These are phyloP conservation scores for Lanmaoa pseudosensibilis DNA, from an alignment of 768 basidiomycete genomes.

Conservation along the genomic window DNA sequence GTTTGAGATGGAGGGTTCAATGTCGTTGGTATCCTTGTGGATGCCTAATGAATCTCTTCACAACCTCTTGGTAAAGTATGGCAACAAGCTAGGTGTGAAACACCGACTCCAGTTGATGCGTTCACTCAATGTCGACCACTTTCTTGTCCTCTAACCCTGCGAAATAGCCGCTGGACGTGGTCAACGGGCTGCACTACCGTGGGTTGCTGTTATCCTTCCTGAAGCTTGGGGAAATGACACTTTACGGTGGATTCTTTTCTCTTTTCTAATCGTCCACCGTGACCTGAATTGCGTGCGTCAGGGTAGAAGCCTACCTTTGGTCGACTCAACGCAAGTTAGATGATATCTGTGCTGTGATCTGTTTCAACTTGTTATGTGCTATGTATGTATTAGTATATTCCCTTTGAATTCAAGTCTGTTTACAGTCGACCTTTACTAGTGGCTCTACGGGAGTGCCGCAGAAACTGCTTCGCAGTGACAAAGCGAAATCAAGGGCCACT, in stretches of 20 bases:
- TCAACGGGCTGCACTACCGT: neutral
- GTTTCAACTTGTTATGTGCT: no score
- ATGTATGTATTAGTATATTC: no score
- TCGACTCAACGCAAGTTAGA: no score
- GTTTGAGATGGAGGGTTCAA: neutral
- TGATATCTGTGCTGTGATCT: no score
- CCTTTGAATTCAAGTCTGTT: no score
- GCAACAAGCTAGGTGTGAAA: neutral
- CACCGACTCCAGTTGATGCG: neutral
- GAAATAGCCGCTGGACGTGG: neutral
- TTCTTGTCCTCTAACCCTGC: neutral
- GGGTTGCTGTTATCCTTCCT: neutral
- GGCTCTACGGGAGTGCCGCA: no score
- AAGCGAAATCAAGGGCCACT: no score
- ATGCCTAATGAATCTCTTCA: constrained; percentile 7
- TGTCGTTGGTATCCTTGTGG: neutral
- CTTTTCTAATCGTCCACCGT: constrained; percentile 12
- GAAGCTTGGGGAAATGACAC: neutral
- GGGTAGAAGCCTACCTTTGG: neutral
- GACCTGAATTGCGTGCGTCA: constrained; percentile 7
- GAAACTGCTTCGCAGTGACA: no score
- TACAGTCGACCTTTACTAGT: no score
- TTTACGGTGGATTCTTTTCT: constrained; percentile 7
- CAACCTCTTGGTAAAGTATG: constrained; percentile 12
- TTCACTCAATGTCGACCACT: neutral